Base-by-base conservation (phyloP, 305 asterid species). In the Euphrasia arctica region DNA sequence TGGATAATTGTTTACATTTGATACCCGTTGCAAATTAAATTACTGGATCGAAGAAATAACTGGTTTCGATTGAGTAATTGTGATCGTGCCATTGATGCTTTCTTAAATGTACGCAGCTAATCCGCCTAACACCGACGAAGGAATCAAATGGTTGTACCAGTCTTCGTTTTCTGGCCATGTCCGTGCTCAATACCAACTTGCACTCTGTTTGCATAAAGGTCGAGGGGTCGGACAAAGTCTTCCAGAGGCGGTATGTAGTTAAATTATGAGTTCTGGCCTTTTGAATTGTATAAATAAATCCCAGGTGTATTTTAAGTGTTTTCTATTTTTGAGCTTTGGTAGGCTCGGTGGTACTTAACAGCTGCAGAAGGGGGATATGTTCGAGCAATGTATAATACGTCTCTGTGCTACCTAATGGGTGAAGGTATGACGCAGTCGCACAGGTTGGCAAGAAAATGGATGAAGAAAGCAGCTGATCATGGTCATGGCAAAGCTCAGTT, bases 361-460 rank as follows among this genome's bases (percentile, higher is more conserved):
- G 96, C 99, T 74, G 99, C 97, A 0, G 95, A 90, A 81, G 99
- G 92, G 68, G 99, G 97, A 36, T 90, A 90, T 58, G 88, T 72
- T 7, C 96, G 95, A 48, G 95, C 99, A 13, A 93, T 93, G 99
- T 86, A 93, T 69, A 90, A 90, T 66, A 75, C 87, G 7, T 80
- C 99, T 70, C 72, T 90, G 54, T 86, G 97, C 85, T 88, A 83
- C 72, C 81, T 85, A 49, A 73, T 78, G 69, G 99, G 99, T 2
- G 88, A 86, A 74, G 97, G 99, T 36, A 58, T 88, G 57, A 60
- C 12, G 36, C 90, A 79, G 69, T 86, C 88, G 39, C 89, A 82
- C 69, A 74, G 70, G 36, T 54, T 77, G 65, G 89, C 95, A 39
- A 84, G 89, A 70, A 90, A 88, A 76, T 93, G 99, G 99, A 93